Evolutionary conservation across 768 basidiomycete genomes (phyloP).

Genomic region (Coprinopsis strossmayeri): DNA sequence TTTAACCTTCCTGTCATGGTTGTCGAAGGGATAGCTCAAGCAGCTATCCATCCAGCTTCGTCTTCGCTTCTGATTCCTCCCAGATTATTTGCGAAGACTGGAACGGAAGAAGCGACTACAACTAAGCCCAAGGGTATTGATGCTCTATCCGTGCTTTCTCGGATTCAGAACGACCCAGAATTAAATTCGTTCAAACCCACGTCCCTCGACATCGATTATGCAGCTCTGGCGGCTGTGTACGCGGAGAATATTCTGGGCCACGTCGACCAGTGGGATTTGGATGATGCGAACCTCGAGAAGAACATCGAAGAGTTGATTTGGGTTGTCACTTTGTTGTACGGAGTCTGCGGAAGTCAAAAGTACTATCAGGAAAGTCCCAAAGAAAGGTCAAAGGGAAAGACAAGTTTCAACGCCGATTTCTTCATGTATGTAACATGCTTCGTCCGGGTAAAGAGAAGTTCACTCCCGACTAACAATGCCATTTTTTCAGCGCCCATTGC

Average conservation of each 20-base stretch:
- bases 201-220: slow-evolving; percentile 11
- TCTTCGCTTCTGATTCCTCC: slow-evolving; percentile 19
- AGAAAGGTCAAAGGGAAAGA: neutral
- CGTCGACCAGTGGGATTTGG: slow-evolving; percentile 32
- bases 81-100: slow-evolving; percentile 15
- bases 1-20: slow-evolving; percentile 51
- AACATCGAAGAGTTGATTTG: slow-evolving; percentile 63
- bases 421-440: slow-evolving; percentile 44
- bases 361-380: slow-evolving; percentile 9
- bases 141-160: slow-evolving; percentile 46
- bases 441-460: neutral
- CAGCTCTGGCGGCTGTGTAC: slow-evolving; percentile 25
- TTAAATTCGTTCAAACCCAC: slow-evolving; percentile 20
- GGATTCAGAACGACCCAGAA: slow-evolving; percentile 42
- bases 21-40: slow-evolving; percentile 57
- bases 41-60: slow-evolving; percentile 36
- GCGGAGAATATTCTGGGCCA: slow-evolving; percentile 33
- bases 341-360: slow-evolving; percentile 42
- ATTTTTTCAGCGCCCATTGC: slow-evolving; percentile 50
- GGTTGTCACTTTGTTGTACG: slow-evolving; percentile 49
- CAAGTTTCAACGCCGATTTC: slow-evolving; percentile 49
- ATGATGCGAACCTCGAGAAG: slow-evolving; percentile 23
- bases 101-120: neutral
- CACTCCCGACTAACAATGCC: neutral
- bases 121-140: slow-evolving; percentile 21